Conservation (phyloP, 805 yeast species). For the Yamadazyma endophytica region DNA sequence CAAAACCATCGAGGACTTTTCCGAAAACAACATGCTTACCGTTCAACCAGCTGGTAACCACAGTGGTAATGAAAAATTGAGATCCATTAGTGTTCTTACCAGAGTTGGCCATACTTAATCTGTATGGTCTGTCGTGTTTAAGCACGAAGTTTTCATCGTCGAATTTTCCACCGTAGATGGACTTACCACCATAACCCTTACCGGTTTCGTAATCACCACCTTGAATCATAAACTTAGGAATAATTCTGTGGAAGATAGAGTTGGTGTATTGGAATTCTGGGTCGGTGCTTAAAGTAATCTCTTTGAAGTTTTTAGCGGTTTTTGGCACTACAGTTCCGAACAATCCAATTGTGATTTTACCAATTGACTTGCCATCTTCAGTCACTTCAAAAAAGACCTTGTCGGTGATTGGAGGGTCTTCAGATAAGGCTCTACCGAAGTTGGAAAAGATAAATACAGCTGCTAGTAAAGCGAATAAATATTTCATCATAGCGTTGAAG, state of each 20-base stretch:
- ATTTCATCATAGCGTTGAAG: conserved; percentile 12
- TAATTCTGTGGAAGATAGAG: conserved; percentile 45
- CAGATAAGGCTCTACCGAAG: conserved; percentile 15
- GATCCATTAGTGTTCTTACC: conserved; percentile 99
- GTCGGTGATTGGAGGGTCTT: conserved; percentile 61
- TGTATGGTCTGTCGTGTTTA: conserved; percentile 76
- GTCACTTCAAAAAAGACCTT: conserved; percentile 82
- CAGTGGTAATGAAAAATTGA: conserved; percentile 95
- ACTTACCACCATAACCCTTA: conserved; percentile 44
- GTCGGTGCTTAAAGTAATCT: conserved; percentile 63
- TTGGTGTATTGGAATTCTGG: conserved; percentile 41
- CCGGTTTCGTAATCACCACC: conserved; percentile 48
- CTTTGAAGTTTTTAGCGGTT: conserved; percentile 95
- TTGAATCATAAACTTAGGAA: conserved; percentile 46
- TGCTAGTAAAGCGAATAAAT: conserved; percentile 9
- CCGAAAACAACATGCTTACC: conserved; percentile 97
- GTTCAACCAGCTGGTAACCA: conserved; percentile 85
- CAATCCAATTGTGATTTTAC: conserved; percentile 82
- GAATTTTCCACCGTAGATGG: conserved; percentile 66
- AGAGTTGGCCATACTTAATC: conserved; percentile 94
- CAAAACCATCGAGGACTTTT: conserved; percentile 84
- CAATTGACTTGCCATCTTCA: conserved; percentile 74
- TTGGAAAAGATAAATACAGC: conserved; percentile 8
- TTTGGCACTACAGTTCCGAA: conserved; percentile 91
- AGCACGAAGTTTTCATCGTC: conserved; percentile 71